phyloP scores from a whole-genome alignment of 208 protist species.

The Trypanosoma rangeli region DNA sequence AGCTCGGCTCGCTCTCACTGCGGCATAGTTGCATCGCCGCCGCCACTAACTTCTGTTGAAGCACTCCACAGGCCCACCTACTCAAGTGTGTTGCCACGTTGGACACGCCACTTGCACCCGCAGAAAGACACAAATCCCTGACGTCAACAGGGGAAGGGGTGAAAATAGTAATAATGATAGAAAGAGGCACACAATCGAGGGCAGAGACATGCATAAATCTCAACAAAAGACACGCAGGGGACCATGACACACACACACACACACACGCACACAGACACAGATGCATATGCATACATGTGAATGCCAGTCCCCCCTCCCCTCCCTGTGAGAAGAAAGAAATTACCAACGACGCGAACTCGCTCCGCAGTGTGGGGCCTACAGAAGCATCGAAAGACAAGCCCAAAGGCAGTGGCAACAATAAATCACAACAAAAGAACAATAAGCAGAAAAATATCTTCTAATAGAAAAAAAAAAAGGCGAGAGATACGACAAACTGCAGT shows the following conservation, averaged over 20 bases:
- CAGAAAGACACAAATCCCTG: background rate
- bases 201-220: no score
- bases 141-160: background rate
- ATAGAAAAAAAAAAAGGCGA: conserved; percentile 16
- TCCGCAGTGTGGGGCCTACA: background rate
- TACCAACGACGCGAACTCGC: no score
- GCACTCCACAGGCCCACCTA: background rate
- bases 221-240: no score
- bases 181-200: no score
- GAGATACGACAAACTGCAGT: background rate
- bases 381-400: conserved; percentile 5
- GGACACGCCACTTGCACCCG: background rate
- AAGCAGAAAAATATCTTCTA: conserved; percentile 1
- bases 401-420: background rate
- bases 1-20: background rate
- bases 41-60: background rate
- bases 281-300: no score
- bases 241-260: no score
- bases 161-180: background rate
- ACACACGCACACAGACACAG: no score
- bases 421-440: conserved; percentile 6
- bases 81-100: background rate
- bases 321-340: no score
- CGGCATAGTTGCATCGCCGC: background rate
- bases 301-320: no score